Conservation (phyloP, 163 green algal species). For the Chlamydomonas reinhardtii region DNA sequence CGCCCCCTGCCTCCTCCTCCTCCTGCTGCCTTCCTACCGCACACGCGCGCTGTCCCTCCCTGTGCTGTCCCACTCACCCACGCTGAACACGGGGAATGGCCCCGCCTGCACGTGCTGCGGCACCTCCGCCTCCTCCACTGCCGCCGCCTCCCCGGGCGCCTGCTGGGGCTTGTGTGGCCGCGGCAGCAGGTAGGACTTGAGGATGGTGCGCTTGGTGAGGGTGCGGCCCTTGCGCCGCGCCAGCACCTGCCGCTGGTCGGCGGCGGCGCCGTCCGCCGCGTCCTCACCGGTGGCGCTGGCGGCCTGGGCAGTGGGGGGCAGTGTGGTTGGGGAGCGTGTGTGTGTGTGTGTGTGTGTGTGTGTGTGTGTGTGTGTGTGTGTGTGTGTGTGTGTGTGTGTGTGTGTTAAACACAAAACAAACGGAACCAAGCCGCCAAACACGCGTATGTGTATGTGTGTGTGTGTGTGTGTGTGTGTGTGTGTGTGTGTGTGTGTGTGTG, state of each 20-base stretch:
- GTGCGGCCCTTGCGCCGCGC: constrained; percentile 75
- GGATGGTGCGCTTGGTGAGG: constrained; percentile 88
- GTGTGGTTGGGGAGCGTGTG: neutral
- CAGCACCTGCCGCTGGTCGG: constrained; percentile 73
- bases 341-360: too few relatives aligned
- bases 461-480: too few relatives aligned
- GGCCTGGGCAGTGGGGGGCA: neutral
- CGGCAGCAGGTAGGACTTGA: constrained; percentile 84
- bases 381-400: too few relatives aligned
- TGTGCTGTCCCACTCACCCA: constrained; percentile 44
- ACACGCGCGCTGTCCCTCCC: too few relatives aligned
- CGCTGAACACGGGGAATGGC: constrained; percentile 71
- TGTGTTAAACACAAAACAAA: too few relatives aligned
- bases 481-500: too few relatives aligned
- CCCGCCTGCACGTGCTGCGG: constrained; percentile 28
- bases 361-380: too few relatives aligned
- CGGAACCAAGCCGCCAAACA: too few relatives aligned
- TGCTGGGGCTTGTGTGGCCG: neutral
- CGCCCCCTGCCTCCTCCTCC: neutral
- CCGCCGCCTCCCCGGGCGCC: neutral
- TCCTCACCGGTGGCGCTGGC: neutral
- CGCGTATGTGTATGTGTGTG: too few relatives aligned
- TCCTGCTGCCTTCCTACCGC: too few relatives aligned
- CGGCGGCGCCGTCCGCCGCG: constrained; percentile 10
- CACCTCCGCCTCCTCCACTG: neutral